Evolutionary conservation across 495 filamentous ascomycete genomes (phyloP).

Genomic region (Cenococcum geophilum): DNA sequence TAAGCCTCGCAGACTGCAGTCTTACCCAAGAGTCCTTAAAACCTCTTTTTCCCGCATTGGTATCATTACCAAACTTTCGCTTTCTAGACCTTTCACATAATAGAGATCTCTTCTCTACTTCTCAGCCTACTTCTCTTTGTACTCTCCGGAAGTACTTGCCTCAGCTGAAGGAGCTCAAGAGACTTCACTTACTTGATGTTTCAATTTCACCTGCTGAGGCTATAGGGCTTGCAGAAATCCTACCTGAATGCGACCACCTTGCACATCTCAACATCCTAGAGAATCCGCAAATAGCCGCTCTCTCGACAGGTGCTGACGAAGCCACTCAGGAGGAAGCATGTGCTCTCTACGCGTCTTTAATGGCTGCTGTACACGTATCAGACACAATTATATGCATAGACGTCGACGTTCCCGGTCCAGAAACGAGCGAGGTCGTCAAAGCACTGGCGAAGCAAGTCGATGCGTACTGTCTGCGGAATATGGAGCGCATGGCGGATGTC

Average conservation of each 20-base stretch:
- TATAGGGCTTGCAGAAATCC: constrained; percentile 80
- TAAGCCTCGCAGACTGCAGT: constrained; percentile 84
- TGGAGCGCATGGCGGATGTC: constrained; percentile 58
- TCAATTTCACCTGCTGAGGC: constrained; percentile 76
- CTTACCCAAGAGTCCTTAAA: constrained; percentile 65
- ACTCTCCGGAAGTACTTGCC: constrained; percentile 78
- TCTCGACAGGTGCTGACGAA: constrained; percentile 65
- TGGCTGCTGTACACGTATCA: constrained; percentile 81
- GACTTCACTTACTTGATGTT: constrained; percentile 85
- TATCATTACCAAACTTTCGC: constrained; percentile 65
- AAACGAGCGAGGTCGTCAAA: constrained; percentile 82
- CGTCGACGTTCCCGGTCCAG: constrained; percentile 74
- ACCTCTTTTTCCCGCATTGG: constrained; percentile 68
- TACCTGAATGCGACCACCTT: constrained; percentile 75
- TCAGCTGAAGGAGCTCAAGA: constrained; percentile 70
- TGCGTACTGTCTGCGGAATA: constrained; percentile 85
- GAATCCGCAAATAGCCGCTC: constrained; percentile 62
- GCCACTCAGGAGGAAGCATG: constrained; percentile 83
- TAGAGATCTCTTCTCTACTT: constrained; percentile 62
- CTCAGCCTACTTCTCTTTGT: constrained; percentile 64
- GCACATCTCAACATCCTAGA: constrained; percentile 85
- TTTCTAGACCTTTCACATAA: constrained; percentile 93
- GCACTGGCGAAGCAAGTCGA: constrained; percentile 89
- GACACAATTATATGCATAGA: constrained; percentile 81
- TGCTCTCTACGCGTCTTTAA: constrained; percentile 84